A percentile compares a stretch with the other conserved stretches of the same genome.
These are phyloP conservation scores for Sindora glabra DNA, from an alignment of 306 rosid genomes.

Conservation along the genomic window DNA sequence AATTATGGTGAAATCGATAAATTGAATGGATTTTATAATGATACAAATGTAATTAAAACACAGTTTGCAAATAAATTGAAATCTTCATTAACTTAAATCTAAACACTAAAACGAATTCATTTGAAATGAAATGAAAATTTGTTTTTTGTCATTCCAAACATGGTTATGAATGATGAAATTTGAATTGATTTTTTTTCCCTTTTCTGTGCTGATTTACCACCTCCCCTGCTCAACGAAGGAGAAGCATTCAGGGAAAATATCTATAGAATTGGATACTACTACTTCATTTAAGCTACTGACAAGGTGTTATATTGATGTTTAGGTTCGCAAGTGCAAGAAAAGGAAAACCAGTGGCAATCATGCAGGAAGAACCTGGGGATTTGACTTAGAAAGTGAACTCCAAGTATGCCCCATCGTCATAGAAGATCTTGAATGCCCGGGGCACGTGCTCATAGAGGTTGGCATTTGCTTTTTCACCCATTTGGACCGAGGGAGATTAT, in stretches of 20 bases:
- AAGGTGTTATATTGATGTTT: conserved; percentile 1
- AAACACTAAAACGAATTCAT: too few relatives aligned
- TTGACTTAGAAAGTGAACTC: conserved; percentile 44
- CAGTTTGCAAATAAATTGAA: too few relatives aligned
- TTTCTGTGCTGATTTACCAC: too few relatives aligned
- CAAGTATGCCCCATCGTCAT: conserved; percentile 69
- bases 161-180: too few relatives aligned
- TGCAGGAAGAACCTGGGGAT: conserved; percentile 66
- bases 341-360: conserved; percentile 10
- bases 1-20: too few relatives aligned
- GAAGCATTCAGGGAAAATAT: not conserved
- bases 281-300: conserved; percentile 13
- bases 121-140: too few relatives aligned
- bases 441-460: conserved; percentile 82
- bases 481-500: not conserved
- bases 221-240: not conserved
- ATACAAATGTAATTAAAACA: too few relatives aligned
- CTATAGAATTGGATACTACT: not conserved
- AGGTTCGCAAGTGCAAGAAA: conserved; percentile 39
- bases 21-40: too few relatives aligned
- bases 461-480: not conserved
- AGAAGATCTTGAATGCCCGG: conserved; percentile 72
- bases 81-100: too few relatives aligned
- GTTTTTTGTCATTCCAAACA: too few relatives aligned
- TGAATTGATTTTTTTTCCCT: too few relatives aligned